Percentiles rank a stretch among this genome's conserved stretches.
phyloP scores from a whole-genome alignment of 441 rosid species.

The Jatropha multifida region DNA sequence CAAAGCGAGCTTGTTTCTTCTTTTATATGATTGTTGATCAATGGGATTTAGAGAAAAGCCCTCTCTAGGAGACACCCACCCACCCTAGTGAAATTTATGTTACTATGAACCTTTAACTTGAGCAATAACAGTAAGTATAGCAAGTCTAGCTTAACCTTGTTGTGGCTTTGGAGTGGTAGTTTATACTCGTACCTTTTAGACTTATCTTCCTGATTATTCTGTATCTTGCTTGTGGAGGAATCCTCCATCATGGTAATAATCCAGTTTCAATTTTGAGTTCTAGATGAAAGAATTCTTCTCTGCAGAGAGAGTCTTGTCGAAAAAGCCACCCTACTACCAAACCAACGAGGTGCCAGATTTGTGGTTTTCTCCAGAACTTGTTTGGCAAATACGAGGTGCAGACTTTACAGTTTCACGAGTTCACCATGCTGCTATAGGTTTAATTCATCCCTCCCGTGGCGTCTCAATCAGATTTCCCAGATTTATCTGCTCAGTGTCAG shows the following conservation, averaged over 20 bases:
- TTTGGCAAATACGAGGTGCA: slow-evolving; percentile 87
- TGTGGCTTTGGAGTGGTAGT: not conserved
- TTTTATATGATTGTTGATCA: not conserved
- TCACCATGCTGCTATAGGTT: slow-evolving; percentile 71
- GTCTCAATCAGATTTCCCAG: slow-evolving; percentile 86
- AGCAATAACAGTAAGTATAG: not conserved
- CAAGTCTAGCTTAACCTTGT: not conserved
- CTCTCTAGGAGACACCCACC: not conserved
- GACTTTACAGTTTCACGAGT: slow-evolving; percentile 82
- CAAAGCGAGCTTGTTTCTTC: not conserved
- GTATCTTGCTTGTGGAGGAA: not conserved
- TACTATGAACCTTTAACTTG: not conserved
- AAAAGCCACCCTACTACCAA: slow-evolving; percentile 69
- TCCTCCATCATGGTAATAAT: slow-evolving; percentile 1
- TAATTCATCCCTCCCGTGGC: slow-evolving; percentile 81
- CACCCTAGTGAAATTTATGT: no score
- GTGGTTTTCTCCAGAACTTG: slow-evolving; percentile 76
- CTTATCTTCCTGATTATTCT: not conserved
- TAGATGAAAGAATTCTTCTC: slow-evolving; percentile 84
- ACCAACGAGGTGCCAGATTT: slow-evolving; percentile 73
- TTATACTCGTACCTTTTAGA: not conserved
- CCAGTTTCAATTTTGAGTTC: slow-evolving; percentile 18
- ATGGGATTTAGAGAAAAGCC: not conserved
- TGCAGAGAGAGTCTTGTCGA: slow-evolving; percentile 57
- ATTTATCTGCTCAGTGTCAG: slow-evolving; percentile 41